A percentile compares a stretch with the other conserved stretches of the same genome.
Evolutionary conservation across 305 asterid genomes (phyloP).

Genomic region (Fraxinus velutina): DNA sequence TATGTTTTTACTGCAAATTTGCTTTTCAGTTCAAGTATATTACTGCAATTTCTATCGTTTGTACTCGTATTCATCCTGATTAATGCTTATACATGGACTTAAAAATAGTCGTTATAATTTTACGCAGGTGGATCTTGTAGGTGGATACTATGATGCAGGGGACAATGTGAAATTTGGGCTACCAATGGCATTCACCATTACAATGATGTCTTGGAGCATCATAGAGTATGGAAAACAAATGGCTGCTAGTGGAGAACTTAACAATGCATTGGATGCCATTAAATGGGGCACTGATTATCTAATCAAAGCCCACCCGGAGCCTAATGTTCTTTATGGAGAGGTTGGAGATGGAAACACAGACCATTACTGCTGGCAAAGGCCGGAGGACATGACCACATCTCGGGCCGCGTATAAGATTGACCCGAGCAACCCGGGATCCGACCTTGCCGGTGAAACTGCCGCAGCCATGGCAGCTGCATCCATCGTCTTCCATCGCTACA

Average conservation of each 20-base stretch:
- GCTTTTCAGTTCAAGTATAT: not conserved
- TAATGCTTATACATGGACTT: not conserved
- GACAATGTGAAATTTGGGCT: constrained; percentile 95
- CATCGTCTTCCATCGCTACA: constrained; percentile 72
- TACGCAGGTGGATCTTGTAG: constrained; percentile 83
- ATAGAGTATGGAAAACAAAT: constrained; percentile 80
- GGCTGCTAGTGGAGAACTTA: constrained; percentile 70
- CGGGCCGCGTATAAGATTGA: constrained; percentile 82
- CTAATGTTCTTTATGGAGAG: constrained; percentile 91
- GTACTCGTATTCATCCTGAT: not conserved
- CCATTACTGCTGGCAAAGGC: constrained; percentile 98
- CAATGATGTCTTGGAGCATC: constrained; percentile 97
- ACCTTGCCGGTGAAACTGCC: constrained; percentile 96
- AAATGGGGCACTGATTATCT: constrained; percentile 99
- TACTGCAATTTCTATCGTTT: not conserved
- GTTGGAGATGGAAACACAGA: constrained; percentile 98
- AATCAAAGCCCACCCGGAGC: constrained; percentile 90
- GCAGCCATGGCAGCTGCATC: constrained; percentile 99
- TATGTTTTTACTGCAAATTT: constrained; percentile 5
- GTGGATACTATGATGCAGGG: constrained; percentile 99
- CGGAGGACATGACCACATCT: constrained; percentile 96
- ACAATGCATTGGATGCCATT: constrained; percentile 77
- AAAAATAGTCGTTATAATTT: not conserved
- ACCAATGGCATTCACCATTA: constrained; percentile 93
- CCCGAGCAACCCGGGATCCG: constrained; percentile 86